Evolutionary conservation across 1,284 basidiomycete species (phyloP).

Genomic region (Takashimella tepidaria): DNA sequence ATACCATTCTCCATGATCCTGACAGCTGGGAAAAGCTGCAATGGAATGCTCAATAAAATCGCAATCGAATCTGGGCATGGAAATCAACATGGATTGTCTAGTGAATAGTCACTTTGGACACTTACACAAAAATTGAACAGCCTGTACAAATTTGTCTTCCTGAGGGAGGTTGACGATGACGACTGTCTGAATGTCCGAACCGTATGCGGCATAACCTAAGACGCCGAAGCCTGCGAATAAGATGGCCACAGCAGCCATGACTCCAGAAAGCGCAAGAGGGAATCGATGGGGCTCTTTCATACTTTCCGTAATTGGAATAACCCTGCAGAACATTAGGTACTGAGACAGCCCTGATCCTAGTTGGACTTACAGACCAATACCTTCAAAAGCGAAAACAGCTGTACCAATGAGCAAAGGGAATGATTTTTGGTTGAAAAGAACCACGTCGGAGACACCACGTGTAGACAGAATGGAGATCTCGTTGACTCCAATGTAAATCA

Average conservation of each 20-base stretch:
- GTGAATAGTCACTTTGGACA: not conserved
- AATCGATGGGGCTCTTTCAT: slow-evolving; percentile 93
- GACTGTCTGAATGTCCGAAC: slow-evolving; percentile 81
- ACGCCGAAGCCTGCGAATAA: slow-evolving; percentile 88
- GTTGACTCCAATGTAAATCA: slow-evolving; percentile 78
- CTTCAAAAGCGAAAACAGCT: slow-evolving; percentile 97
- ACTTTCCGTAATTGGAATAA: slow-evolving; percentile 94
- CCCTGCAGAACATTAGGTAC: slow-evolving; percentile 34
- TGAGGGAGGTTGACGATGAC: slow-evolving; percentile 91
- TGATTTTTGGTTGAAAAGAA: slow-evolving; percentile 79
- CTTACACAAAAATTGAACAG: slow-evolving; percentile 70
- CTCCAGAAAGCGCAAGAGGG: slow-evolving; percentile 77
- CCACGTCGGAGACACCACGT: slow-evolving; percentile 72
- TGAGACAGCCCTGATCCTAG: not conserved
- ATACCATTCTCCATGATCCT: slow-evolving; percentile 95
- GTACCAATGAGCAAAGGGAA: slow-evolving; percentile 94
- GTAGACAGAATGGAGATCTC: slow-evolving; percentile 65
- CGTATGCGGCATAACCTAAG: slow-evolving; percentile 84
- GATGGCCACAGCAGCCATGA: slow-evolving; percentile 67
- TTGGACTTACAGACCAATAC: slow-evolving; percentile 74
- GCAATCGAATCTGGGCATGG: slow-evolving; percentile 60
- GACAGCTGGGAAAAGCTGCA: slow-evolving; percentile 96
- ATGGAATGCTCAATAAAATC: slow-evolving; percentile 87
- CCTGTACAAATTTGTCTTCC: slow-evolving; percentile 80
- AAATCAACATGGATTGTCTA: not conserved